Conservation (phyloP, 2,329 filamentous ascomycete genomes). For the Pezicula rhizophila region DNA sequence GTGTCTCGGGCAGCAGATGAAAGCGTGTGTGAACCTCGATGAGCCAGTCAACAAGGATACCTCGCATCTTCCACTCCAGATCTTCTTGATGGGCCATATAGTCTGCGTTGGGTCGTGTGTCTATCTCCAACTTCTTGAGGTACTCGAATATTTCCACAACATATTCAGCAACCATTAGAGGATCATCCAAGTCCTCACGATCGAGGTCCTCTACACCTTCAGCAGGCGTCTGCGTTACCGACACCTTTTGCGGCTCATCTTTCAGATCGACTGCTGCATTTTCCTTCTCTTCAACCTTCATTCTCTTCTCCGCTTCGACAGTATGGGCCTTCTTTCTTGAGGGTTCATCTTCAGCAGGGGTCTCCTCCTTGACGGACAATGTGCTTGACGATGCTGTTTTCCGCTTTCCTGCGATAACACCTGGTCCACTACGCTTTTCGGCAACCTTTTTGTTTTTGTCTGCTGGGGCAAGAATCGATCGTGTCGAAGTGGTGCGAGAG, state of each 20-base stretch:
- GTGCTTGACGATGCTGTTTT: conserved; percentile 49
- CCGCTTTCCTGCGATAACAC: conserved; percentile 61
- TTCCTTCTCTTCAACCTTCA: conserved; percentile 28
- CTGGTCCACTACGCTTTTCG: conserved; percentile 73
- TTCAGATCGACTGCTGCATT: conserved; percentile 27
- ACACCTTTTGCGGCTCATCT: conserved; percentile 17
- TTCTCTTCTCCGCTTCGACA: conserved; percentile 47
- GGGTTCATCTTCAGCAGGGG: conserved; percentile 57
- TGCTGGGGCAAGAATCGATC: conserved; percentile 60
- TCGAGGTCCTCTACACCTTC: conserved; percentile 63
- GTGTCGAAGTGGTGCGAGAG: conserved; percentile 50
- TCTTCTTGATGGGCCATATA: conserved; percentile 96
- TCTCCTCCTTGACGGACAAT: conserved; percentile 55
- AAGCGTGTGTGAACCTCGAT: conserved; percentile 98
- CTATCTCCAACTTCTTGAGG: conserved; percentile 75
- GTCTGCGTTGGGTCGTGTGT: conserved; percentile 77
- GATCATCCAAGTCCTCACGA: conserved; percentile 82
- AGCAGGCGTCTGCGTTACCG: conserved; percentile 21
- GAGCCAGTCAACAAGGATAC: conserved; percentile 95
- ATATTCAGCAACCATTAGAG: conserved; percentile 96
- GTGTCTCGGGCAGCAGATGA: conserved; percentile 87
- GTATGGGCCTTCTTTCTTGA: conserved; percentile 56
- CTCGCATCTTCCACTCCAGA: conserved; percentile 97
- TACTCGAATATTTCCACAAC: conserved; percentile 97
- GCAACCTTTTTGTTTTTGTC: conserved; percentile 56